Evolutionary conservation across 257 asterid species (phyloP), one percentile per base, ranked within the genome.

Genomic region (Fraxinus excelsior): DNA sequence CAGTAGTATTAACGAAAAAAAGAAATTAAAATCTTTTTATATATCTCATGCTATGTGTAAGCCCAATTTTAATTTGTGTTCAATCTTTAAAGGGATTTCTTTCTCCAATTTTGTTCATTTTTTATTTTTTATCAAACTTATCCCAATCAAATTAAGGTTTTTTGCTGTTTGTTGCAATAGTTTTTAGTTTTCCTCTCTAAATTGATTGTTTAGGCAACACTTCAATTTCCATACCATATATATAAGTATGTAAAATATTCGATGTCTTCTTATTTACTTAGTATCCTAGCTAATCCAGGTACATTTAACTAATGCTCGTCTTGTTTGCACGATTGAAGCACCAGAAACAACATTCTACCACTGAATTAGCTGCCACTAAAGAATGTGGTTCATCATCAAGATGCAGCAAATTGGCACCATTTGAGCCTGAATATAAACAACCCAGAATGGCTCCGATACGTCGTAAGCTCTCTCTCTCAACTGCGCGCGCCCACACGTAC

Each of bases 381-480:
- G 94, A 86, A 51, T 56, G 78, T 69, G 90, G 89, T 23, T 92
- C 97, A 6, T 86, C 93, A 28, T 88, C 97, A 19, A 87, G 77
- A 81, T 60, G 71, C 85, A 88, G 60, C 82, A 86, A 85, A 69
- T 85, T 83, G 71, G 81, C 80, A 72, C 76, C 89, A 13, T 68
- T 82, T n/a, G 88, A 87, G 7, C 60, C 84, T 58, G 81, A 83
- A 53, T 81, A 81, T 46, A 85, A 87, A 73, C 93, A 80, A 68
- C 91, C 91, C 49, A 87, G 88, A 87, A 78, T 84, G 78, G 10
- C 94, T 70, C 96, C 97, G 0, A 87, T 91, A n/a, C 97, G 93
- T 77, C 96, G 98, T 93, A 79, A 81, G 92, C 74, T 74, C 68
- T 74, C 7, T 37, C 11, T 79, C 71, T 11, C 8, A 40, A 8